These are phyloP conservation scores for Hortiboletus rubellus DNA, from an alignment of 1,284 basidiomycete species.

Conservation along the genomic window DNA sequence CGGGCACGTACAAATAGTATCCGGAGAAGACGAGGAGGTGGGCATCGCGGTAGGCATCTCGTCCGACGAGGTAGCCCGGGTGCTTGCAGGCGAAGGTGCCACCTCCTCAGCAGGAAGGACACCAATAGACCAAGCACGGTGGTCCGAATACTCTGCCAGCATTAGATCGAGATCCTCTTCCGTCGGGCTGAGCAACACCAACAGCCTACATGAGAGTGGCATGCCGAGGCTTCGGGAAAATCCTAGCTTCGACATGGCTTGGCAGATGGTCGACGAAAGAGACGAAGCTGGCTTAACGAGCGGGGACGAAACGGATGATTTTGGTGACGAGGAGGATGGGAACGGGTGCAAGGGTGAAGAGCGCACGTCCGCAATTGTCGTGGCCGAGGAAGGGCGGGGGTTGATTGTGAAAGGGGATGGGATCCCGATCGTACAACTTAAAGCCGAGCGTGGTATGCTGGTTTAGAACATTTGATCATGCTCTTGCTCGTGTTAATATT, in stretches of 20 bases:
- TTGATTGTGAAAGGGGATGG: constrained; percentile 73
- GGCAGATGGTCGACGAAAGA: constrained; percentile 71
- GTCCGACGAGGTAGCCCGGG: constrained; percentile 61
- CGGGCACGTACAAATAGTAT: constrained; percentile 61
- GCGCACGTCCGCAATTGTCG: constrained; percentile 69
- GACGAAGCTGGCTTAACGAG: constrained; percentile 67
- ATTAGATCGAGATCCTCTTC: constrained; percentile 69
- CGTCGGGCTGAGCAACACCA: constrained; percentile 48
- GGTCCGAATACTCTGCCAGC: constrained; percentile 67
- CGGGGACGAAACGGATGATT: constrained; percentile 74
- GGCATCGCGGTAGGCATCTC: constrained; percentile 56
- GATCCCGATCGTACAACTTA: constrained; percentile 57
- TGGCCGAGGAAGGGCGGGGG: constrained; percentile 80
- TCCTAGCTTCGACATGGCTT: constrained; percentile 70
- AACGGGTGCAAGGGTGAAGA: constrained; percentile 60
- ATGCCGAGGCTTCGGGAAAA: constrained; percentile 54
- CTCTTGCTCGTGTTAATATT: constrained; percentile 5
- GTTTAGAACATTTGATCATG: background rate
- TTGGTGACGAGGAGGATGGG: constrained; percentile 54
- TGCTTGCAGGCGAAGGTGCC: constrained; percentile 53
- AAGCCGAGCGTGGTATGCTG: constrained; percentile 64
- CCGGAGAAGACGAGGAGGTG: constrained; percentile 56
- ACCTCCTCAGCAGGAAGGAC: constrained; percentile 43
- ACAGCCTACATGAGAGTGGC: constrained; percentile 44
- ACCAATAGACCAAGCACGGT: constrained; percentile 58